A percentile compares a stretch with the other conserved stretches of the same genome.
phyloP scores from a whole-genome alignment of 2,329 filamentous ascomycete genomes.

The Scolecobasidium constrictum region DNA sequence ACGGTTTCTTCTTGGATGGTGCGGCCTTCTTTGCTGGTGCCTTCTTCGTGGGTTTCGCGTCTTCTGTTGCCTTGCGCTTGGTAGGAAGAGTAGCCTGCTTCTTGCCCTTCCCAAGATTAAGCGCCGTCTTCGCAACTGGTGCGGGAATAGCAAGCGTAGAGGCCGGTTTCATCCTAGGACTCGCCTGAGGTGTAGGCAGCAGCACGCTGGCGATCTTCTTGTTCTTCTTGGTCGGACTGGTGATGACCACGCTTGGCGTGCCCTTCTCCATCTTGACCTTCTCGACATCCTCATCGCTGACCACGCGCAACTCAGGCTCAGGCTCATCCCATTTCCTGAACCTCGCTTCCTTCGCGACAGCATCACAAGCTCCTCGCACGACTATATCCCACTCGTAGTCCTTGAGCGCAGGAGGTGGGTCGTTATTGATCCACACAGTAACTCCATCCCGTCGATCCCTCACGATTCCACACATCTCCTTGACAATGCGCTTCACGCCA shows the following conservation, averaged over 20 bases:
- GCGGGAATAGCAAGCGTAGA: not conserved
- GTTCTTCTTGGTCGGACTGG: slow-evolving; percentile 12
- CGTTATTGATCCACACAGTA: slow-evolving; percentile 90
- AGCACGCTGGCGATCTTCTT: slow-evolving; percentile 17
- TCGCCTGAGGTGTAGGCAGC: slow-evolving; percentile 6
- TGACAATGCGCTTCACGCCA: slow-evolving; percentile 78
- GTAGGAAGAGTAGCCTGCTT: not conserved
- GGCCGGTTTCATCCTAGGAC: slow-evolving; percentile 4
- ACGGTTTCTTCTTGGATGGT: slow-evolving; percentile 1
- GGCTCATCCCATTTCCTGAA: slow-evolving; percentile 47
- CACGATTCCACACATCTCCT: slow-evolving; percentile 83
- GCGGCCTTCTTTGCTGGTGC: slow-evolving; percentile 1
- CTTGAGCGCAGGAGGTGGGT: slow-evolving; percentile 61
- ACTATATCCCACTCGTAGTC: slow-evolving; percentile 93
- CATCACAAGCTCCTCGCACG: slow-evolving; percentile 77
- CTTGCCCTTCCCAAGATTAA: not conserved
- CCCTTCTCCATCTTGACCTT: slow-evolving; percentile 18
- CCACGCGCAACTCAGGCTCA: slow-evolving; percentile 15
- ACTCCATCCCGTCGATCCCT: slow-evolving; percentile 64
- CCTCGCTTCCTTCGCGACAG: slow-evolving; percentile 64
- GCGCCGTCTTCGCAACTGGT: not conserved
- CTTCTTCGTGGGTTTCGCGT: not conserved
- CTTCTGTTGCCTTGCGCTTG: not conserved
- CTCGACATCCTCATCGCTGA: slow-evolving; percentile 23
- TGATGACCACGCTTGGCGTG: not conserved